Evolutionary conservation across 768 basidiomycete genomes (phyloP).

Genomic region (Harrya chromipes): DNA sequence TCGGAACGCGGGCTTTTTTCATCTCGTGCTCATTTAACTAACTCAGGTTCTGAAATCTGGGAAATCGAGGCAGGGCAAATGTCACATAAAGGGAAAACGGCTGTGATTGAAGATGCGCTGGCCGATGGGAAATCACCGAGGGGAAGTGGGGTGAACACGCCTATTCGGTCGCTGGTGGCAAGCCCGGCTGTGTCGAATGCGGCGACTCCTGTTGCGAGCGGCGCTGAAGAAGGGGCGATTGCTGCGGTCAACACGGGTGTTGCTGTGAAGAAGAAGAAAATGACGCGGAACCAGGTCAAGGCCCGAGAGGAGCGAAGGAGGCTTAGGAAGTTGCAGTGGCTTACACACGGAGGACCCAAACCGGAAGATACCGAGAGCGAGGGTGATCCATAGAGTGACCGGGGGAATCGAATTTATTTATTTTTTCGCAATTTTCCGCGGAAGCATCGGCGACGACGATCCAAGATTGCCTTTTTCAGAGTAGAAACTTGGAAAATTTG

Average conservation of each 20-base stretch:
- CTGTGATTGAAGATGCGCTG: constrained; percentile 82
- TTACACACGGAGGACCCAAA: constrained; percentile 76
- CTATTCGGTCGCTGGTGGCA: constrained; percentile 63
- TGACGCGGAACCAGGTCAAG: constrained; percentile 87
- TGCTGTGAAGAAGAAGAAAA: constrained; percentile 74
- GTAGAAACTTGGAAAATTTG: constrained; percentile 14
- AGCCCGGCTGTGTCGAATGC: constrained; percentile 67
- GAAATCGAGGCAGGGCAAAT: constrained; percentile 83
- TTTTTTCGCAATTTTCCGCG: constrained; percentile 17
- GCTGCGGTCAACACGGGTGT: constrained; percentile 35
- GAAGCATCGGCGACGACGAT: constrained; percentile 31
- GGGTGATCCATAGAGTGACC: constrained; percentile 23
- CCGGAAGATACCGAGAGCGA: constrained; percentile 83
- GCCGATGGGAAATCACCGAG: constrained; percentile 64
- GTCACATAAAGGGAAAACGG: constrained; percentile 84
- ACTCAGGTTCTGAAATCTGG: constrained; percentile 88
- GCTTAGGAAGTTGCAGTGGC: constrained; percentile 77
- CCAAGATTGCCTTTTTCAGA: constrained; percentile 28
- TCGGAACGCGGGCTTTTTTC: constrained; percentile 9
- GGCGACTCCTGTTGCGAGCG: constrained; percentile 77
- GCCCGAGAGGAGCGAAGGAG: constrained; percentile 83
- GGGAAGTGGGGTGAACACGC: constrained; percentile 71
- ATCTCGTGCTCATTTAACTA: constrained; percentile 16
- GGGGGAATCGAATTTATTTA: constrained; percentile 12
- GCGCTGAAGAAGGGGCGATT: constrained; percentile 55